Evolutionary conservation across 2,329 filamentous ascomycete genomes (phyloP), one percentile per base, ranked within the genome.

Genomic region (Neofusicoccum cordaticola): DNA sequence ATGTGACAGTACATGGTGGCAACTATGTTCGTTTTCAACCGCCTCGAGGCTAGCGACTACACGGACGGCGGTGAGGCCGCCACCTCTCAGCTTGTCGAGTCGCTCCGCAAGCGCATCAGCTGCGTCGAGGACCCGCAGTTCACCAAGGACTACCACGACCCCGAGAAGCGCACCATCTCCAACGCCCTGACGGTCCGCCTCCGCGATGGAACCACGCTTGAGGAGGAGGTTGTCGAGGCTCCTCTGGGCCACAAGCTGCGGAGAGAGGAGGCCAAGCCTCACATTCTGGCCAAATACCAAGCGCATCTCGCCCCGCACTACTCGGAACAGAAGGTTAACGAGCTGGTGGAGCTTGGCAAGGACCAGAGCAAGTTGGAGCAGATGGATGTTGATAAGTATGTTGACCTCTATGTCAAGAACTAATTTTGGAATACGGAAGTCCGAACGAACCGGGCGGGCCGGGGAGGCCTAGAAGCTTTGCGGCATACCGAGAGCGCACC

Each of bases 51-150:
- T 58, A 91, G 86, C 69, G 95, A 99, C 83, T 99, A 99, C 84
- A 88, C 88, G 52, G 95, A 99, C 77, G 92, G 91, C 72, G 87
- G 89, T 71, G 94, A 98, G 83, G 94, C 95, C 58, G 95, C 95
- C 68, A 94, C 90, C 65, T 96, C 92, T 19, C 86, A 88, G 65
- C 88, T 97, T 50, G 90, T 99, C 67, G 95, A 98, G 81, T 91
- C 90, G 65, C 90, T 99, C 68, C 90, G 95, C 76, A 85, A 96
- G 83, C 92, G 91, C 84, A 98, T 99, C 83, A 88, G 88, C 79
- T 99, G 95, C 80, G 92, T 97, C 62, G 95, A 99, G 82, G 95
- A 99, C 81, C 90, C 92, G 65, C 86, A 94, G 80, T 98, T 93
- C 85, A 98, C 95, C 70, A 81, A 85, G 76, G 94, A 98, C 80